phyloP scores from a whole-genome alignment of 2,329 filamentous ascomycete species.

The Orbilia oligospora region DNA sequence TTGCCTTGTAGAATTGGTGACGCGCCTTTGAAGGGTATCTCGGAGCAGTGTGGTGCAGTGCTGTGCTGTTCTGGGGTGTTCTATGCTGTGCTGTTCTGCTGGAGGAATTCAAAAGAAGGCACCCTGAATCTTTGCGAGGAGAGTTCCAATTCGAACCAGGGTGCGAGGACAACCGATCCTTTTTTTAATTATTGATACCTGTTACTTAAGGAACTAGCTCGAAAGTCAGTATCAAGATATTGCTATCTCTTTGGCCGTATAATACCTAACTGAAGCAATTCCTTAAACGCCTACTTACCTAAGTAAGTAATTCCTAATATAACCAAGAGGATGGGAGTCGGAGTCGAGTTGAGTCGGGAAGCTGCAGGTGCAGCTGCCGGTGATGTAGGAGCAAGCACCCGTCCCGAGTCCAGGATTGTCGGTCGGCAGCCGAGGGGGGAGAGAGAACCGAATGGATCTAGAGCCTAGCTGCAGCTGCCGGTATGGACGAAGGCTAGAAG shows the following conservation, averaged over 20 bases:
- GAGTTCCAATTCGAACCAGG: conserved; percentile 40
- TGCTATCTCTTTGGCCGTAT: no score
- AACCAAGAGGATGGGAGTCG: no score
- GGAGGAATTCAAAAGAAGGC: background rate
- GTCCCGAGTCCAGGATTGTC: background rate
- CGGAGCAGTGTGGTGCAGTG: background rate
- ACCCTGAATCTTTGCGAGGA: background rate
- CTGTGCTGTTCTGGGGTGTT: background rate
- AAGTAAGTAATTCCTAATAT: no score
- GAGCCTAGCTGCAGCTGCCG: no score
- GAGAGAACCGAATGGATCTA: background rate
- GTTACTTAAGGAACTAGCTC: no score
- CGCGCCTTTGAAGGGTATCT: conserved; percentile 45
- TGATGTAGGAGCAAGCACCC: background rate
- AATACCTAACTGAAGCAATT: no score
- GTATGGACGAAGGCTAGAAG: no score
- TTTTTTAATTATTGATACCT: no score
- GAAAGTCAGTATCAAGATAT: no score
- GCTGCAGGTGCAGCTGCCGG: background rate
- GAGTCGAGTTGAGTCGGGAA: background rate
- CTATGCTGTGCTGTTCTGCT: background rate
- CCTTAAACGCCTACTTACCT: no score
- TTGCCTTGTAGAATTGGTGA: conserved; percentile 12
- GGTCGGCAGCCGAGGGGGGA: background rate
- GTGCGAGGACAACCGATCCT: conserved; percentile 23